Percentiles rank a stretch among this genome's conserved stretches.
Evolutionary conservation across 768 basidiomycete genomes (phyloP).

Genomic region (Ramaria rubella): DNA sequence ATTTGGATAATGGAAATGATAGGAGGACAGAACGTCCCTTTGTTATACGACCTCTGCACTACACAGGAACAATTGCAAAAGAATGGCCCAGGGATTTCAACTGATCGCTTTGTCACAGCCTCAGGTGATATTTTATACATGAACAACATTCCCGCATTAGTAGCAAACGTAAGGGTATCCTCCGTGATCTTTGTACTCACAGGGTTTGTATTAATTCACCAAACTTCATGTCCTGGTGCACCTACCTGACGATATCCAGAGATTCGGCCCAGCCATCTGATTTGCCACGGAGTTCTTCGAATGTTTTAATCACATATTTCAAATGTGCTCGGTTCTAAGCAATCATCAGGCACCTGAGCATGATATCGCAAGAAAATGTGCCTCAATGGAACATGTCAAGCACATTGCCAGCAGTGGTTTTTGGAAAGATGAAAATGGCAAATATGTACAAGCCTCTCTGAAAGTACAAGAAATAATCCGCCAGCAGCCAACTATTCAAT

Average conservation of each 20-base stretch:
- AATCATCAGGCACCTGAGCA: not conserved
- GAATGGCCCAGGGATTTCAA: not conserved
- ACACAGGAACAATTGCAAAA: not conserved
- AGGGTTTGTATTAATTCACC: not conserved
- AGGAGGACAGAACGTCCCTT: slow-evolving; percentile 1
- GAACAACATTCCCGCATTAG: not conserved
- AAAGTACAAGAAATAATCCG: not conserved
- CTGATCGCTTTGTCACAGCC: not conserved
- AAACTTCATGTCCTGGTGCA: slow-evolving; percentile 32
- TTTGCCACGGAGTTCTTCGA: not conserved
- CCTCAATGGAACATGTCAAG: not conserved
- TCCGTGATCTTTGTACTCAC: not conserved
- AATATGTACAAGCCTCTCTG: not conserved
- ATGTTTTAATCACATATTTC: not conserved
- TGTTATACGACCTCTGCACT: not conserved
- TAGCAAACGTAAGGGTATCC: not conserved
- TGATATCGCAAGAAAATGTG: not conserved
- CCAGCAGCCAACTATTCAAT: not conserved
- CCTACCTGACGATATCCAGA: slow-evolving; percentile 21
- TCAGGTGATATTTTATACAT: not conserved
- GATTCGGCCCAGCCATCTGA: not conserved
- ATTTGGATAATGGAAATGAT: not conserved
- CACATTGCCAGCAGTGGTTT: not conserved
- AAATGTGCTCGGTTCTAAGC: not conserved
- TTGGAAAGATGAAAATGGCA: not conserved